These are phyloP conservation scores for Pyrenochaeta sp. DNA, from an alignment of 2,329 filamentous ascomycete species.

Conservation along the genomic window DNA sequence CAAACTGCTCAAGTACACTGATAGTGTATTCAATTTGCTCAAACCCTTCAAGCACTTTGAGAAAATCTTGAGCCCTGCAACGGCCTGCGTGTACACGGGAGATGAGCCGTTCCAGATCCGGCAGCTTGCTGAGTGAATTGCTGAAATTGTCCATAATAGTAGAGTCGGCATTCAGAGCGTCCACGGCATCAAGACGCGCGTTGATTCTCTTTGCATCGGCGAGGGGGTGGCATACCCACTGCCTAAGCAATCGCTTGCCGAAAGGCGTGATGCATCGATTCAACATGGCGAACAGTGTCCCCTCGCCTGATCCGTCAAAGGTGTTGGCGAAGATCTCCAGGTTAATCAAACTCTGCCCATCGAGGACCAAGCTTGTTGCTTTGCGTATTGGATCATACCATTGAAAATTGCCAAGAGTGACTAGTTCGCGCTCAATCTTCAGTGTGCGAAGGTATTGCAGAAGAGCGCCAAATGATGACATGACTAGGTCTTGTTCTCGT, in stretches of 20 bases:
- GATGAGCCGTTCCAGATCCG: constrained; percentile 91
- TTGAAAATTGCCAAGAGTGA: constrained; percentile 90
- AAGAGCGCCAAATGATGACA: constrained; percentile 90
- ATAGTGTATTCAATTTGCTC: constrained; percentile 98
- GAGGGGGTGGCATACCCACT: constrained; percentile 96
- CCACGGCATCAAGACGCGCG: constrained; percentile 90
- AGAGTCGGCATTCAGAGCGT: constrained; percentile 85
- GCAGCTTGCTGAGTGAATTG: constrained; percentile 86
- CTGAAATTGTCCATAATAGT: constrained; percentile 86
- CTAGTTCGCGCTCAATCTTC: constrained; percentile 85
- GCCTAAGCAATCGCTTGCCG: constrained; percentile 92
- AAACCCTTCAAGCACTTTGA: constrained; percentile 92
- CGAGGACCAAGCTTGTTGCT: constrained; percentile 85
- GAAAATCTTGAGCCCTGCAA: constrained; percentile 92
- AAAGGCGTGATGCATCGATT: constrained; percentile 97
- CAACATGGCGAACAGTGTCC: constrained; percentile 87
- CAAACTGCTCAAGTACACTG: constrained; percentile 76
- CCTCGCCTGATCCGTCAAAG: constrained; percentile 82
- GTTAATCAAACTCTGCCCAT: constrained; percentile 96
- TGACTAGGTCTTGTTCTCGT: constrained; percentile 79
- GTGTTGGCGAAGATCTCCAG: constrained; percentile 97
- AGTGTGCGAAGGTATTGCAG: constrained; percentile 83
- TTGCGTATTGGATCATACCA: constrained; percentile 95
- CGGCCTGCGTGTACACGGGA: constrained; percentile 91
- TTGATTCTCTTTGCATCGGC: constrained; percentile 90